These are phyloP conservation scores for Teunomyces lycoperdinae DNA, from an alignment of 805 yeast species.

Conservation along the genomic window DNA sequence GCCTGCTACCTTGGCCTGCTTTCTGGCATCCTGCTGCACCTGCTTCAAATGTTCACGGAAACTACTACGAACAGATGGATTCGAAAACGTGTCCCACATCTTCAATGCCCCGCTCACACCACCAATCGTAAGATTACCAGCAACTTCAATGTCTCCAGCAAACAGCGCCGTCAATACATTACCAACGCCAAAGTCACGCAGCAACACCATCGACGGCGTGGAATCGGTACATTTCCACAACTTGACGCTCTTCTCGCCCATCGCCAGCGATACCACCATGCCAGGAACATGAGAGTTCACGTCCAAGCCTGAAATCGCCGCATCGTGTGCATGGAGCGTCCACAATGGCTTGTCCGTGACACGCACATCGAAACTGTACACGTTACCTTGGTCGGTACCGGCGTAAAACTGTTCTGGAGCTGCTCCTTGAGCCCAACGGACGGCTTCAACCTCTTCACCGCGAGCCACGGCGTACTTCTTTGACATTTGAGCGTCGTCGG, in stretches of 20 bases:
- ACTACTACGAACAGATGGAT: conserved; percentile 69
- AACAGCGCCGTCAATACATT: conserved; percentile 80
- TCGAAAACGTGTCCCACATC: conserved; percentile 89
- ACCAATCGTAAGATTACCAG: conserved; percentile 82
- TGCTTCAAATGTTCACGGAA: conserved; percentile 57
- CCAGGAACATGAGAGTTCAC: conserved; percentile 67
- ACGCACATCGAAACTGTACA: conserved; percentile 86
- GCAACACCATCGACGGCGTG: conserved; percentile 79
- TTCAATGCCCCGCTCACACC: conserved; percentile 83
- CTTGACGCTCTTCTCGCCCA: conserved; percentile 84
- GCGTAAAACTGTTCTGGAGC: conserved; percentile 60
- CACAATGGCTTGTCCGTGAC: conserved; percentile 69
- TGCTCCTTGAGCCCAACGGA: conserved; percentile 62
- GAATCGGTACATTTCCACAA: conserved; percentile 68
- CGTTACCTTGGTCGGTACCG: conserved; percentile 88
- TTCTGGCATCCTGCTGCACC: conserved; percentile 56
- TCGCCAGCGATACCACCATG: conserved; percentile 79
- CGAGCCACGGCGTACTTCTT: conserved; percentile 59
- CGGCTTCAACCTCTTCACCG: conserved; percentile 83
- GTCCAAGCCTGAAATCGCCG: conserved; percentile 82
- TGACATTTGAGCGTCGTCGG: conserved; percentile 56
- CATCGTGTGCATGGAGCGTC: conserved; percentile 96
- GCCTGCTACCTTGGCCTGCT: conserved; percentile 53
- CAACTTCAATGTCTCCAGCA: conserved; percentile 83
- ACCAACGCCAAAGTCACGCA: conserved; percentile 93